These are phyloP conservation scores for Vickermania ingenoplastis DNA, from an alignment of 208 protist genomes.

Conservation along the genomic window DNA sequence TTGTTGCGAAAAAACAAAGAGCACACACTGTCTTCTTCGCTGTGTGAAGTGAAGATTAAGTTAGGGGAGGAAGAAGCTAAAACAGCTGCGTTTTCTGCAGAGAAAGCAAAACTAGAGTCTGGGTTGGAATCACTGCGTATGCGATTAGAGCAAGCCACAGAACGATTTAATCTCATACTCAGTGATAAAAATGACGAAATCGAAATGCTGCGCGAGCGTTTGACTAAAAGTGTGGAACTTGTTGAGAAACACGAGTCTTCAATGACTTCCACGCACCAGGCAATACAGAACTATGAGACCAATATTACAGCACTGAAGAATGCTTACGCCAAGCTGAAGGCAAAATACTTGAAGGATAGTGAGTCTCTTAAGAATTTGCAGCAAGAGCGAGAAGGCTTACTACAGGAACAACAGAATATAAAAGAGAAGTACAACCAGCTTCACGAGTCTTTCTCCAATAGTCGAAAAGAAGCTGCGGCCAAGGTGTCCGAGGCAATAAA, in stretches of 20 bases:
- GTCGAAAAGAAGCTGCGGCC: constrained; percentile 30
- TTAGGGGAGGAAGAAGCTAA: constrained; percentile 9
- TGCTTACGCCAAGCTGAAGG: constrained; percentile 55
- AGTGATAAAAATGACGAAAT: constrained; percentile 28
- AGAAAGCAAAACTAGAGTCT: constrained; percentile 5
- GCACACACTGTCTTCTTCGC: constrained; percentile 7
- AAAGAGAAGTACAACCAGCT: constrained; percentile 80
- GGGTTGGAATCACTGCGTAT: constrained; percentile 6
- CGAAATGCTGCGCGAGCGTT: constrained; percentile 26
- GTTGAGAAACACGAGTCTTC: constrained; percentile 25
- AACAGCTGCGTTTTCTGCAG: constrained; percentile 3
- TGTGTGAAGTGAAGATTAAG: constrained; percentile 8
- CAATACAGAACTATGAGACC: constrained; percentile 23
- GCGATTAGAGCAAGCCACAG: constrained; percentile 17
- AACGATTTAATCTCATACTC: constrained; percentile 21
- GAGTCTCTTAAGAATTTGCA: constrained; percentile 47
- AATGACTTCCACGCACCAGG: constrained; percentile 2
- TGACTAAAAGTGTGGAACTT: constrained; percentile 50
- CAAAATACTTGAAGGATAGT: constrained; percentile 39
- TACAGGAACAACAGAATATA: constrained; percentile 59
- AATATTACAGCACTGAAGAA: constrained; percentile 23
- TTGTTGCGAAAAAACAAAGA: constrained; percentile 23
- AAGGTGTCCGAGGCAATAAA: constrained; percentile 45
- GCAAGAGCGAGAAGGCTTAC: constrained; percentile 33
- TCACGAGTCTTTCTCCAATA: constrained; percentile 48